Conservation (phyloP, 2,329 filamentous ascomycete species). For the Xenoacremonium recifei region DNA sequence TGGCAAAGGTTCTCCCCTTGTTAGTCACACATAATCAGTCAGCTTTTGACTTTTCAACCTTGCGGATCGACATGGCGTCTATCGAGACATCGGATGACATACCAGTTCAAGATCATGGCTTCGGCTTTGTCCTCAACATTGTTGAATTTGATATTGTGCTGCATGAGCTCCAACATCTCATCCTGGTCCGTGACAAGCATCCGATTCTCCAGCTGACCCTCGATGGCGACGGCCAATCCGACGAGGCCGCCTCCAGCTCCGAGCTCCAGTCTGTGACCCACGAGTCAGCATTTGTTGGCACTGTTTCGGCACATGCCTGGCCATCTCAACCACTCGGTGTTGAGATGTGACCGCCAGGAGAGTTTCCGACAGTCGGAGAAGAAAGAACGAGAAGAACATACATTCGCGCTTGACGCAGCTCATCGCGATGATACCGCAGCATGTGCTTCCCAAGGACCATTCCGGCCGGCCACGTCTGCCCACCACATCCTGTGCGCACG, state of each 20-base stretch:
- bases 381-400: conserved; percentile 33
- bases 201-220: conserved; percentile 50
- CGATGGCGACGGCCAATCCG: conserved; percentile 61
- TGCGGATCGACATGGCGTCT: conserved; percentile 1
- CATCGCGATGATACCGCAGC: conserved; percentile 67
- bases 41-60: conserved; percentile 3
- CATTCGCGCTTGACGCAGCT: conserved; percentile 69
- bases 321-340: conserved; percentile 6
- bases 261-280: conserved; percentile 70
- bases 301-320: background rate
- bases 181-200: conserved; percentile 83
- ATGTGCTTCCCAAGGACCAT: conserved; percentile 86
- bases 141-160: conserved; percentile 84
- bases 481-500: conserved; percentile 83
- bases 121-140: conserved; percentile 60
- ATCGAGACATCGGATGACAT: conserved; percentile 28
- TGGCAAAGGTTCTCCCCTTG: conserved; percentile 62
- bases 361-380: background rate
- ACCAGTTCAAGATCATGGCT: conserved; percentile 80
- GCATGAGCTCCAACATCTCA: conserved; percentile 83
- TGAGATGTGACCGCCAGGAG: background rate
- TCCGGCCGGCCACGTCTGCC: conserved; percentile 91
- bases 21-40: conserved; percentile 12
- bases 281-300: conserved; percentile 19
- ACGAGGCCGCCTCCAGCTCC: conserved; percentile 91